phyloP scores from a whole-genome alignment of 148 eudicot genomes.

The Rhododendron ovatum region DNA sequence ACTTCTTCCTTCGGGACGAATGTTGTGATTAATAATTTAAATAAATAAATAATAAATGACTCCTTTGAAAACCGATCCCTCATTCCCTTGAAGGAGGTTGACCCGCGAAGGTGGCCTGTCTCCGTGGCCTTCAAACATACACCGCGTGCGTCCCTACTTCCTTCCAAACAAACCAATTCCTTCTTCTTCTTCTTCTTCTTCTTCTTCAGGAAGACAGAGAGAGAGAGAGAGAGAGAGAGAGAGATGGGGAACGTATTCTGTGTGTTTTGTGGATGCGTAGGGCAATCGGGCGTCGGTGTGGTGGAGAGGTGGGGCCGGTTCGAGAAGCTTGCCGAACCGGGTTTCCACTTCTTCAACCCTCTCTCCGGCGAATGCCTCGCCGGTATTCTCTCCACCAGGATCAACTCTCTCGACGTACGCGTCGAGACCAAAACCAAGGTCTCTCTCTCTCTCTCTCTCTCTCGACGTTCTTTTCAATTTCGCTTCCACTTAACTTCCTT shows the following conservation, averaged over 20 bases:
- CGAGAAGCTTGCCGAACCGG: conserved; percentile 73
- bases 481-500: not conserved
- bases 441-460: not conserved
- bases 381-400: conserved; percentile 77
- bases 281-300: conserved; percentile 76
- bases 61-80: no score
- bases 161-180: not conserved
- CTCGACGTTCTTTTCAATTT: not conserved
- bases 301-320: conserved; percentile 86
- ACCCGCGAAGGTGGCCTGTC: not conserved
- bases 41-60: no score
- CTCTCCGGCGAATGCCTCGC: conserved; percentile 75
- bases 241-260: conserved; percentile 63
- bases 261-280: conserved; percentile 57
- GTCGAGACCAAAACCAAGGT: conserved; percentile 99
- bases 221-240: not conserved
- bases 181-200: not conserved
- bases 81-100: not conserved
- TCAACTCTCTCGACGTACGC: conserved; percentile 80
- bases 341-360: conserved; percentile 77
- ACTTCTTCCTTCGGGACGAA: no score
- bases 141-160: not conserved
- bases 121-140: not conserved
- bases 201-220: not conserved
- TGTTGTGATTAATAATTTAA: no score